A percentile compares a stretch with the other conserved stretches of the same genome.
phyloP scores from a whole-genome alignment of 2,329 filamentous ascomycete genomes.

The Teratosphaeria zuluensis region DNA sequence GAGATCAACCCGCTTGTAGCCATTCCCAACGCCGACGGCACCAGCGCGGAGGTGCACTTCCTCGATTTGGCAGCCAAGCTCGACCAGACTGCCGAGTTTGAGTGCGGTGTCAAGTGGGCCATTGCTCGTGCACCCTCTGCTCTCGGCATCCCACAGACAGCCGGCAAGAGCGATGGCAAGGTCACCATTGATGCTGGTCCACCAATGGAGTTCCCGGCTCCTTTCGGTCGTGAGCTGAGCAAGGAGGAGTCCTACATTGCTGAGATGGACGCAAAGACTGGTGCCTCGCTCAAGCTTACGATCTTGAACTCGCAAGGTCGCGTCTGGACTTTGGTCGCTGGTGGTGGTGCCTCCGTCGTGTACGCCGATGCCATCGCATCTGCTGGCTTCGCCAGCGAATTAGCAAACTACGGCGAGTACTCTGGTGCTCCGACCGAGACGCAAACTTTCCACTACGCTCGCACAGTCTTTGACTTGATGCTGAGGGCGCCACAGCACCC shows the following conservation, averaged over 20 bases:
- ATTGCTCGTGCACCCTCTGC: slow-evolving; percentile 84
- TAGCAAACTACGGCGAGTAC: slow-evolving; percentile 99
- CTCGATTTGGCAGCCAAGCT: slow-evolving; percentile 97
- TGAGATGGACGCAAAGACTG: slow-evolving; percentile 97
- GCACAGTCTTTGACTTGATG: slow-evolving; percentile 94
- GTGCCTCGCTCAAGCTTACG: slow-evolving; percentile 96
- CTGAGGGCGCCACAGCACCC: slow-evolving; percentile 75
- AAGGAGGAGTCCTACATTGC: slow-evolving; percentile 99
- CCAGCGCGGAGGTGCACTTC: slow-evolving; percentile 93
- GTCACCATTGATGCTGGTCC: slow-evolving; percentile 92
- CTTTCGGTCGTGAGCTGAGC: slow-evolving; percentile 94
- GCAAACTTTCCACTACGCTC: slow-evolving; percentile 98
- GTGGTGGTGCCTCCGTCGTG: slow-evolving; percentile 98
- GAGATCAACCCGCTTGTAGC: slow-evolving; percentile 99
- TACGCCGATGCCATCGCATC: slow-evolving; percentile 98
- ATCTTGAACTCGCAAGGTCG: slow-evolving; percentile 85
- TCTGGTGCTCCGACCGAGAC: slow-evolving; percentile 97
- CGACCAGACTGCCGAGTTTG: slow-evolving; percentile 97
- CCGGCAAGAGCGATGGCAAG: slow-evolving; percentile 52
- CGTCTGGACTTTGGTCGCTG: slow-evolving; percentile 96
- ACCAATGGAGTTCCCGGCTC: slow-evolving; percentile 97
- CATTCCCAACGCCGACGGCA: slow-evolving; percentile 85
- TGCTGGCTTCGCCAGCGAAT: slow-evolving; percentile 85
- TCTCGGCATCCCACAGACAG: slow-evolving; percentile 65
- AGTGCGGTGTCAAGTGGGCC: slow-evolving; percentile 98